A percentile compares a stretch with the other conserved stretches of the same genome.
Conservation (phyloP, 179 eudicot species). For the Monotropa hypopitys region DNA sequence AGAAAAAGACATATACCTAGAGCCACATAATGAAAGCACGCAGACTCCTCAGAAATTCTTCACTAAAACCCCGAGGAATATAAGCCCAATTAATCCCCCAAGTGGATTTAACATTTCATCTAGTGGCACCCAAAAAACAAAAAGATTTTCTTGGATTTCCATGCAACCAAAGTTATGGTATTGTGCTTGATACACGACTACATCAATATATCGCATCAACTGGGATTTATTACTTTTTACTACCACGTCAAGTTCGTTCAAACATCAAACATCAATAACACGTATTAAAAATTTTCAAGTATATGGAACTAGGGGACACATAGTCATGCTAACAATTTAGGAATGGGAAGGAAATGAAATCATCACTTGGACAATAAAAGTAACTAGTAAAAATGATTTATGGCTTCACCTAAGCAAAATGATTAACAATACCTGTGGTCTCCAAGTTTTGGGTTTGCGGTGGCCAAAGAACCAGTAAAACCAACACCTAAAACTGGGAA, state of each 20-base stretch:
- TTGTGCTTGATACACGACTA: background rate
- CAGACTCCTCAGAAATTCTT: background rate
- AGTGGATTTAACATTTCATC: background rate
- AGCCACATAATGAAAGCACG: background rate
- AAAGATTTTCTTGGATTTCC: background rate
- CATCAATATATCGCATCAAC: background rate
- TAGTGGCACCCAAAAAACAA: background rate
- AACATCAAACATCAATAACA: background rate
- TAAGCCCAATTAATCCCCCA: background rate
- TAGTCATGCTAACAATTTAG: background rate
- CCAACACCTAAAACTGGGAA: slow-evolving; percentile 76
- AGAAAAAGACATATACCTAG: background rate
- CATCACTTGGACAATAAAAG: background rate
- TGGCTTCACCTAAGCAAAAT: background rate
- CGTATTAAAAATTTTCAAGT: background rate
- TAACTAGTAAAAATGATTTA: background rate
- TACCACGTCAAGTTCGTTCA: background rate
- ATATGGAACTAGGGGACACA: background rate
- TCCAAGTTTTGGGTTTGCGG: slow-evolving; percentile 57
- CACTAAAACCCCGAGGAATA: background rate
- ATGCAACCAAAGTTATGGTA: background rate
- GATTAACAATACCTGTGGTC: slow-evolving; percentile 54
- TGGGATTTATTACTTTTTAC: background rate
- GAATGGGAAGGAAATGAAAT: background rate
- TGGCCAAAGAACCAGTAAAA: slow-evolving; percentile 71